A percentile compares a stretch with the other conserved stretches of the same genome.
These are phyloP conservation scores for Colletotrichum filicis DNA, from an alignment of 2,329 filamentous ascomycete genomes.

Conservation along the genomic window DNA sequence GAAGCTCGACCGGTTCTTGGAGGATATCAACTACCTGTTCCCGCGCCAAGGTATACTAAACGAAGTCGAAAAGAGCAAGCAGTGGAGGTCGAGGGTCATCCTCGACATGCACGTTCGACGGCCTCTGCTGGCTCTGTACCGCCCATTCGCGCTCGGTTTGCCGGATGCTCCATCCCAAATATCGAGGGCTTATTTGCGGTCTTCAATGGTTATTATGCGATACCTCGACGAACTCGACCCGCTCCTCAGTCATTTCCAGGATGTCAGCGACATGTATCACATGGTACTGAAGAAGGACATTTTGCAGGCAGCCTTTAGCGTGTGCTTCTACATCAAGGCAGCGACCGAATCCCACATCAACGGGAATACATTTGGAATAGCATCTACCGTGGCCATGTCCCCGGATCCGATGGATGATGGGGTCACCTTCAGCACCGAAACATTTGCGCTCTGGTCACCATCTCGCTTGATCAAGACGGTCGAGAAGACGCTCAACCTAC, in stretches of 20 bases:
- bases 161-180: slow-evolving; percentile 62
- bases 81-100: slow-evolving; percentile 62
- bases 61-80: slow-evolving; percentile 57
- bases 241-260: slow-evolving; percentile 55
- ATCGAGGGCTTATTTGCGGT: slow-evolving; percentile 62
- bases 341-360: slow-evolving; percentile 37
- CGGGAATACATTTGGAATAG: slow-evolving; percentile 26
- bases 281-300: slow-evolving; percentile 65
- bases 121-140: slow-evolving; percentile 63
- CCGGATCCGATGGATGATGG: slow-evolving; percentile 48
- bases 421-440: slow-evolving; percentile 47
- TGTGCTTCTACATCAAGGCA: slow-evolving; percentile 65
- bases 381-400: slow-evolving; percentile 44
- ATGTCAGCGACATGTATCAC: slow-evolving; percentile 63
- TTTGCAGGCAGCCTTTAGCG: slow-evolving; percentile 64
- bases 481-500: slow-evolving; percentile 57
- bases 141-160: slow-evolving; percentile 64
- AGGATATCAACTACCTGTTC: slow-evolving; percentile 65
- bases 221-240: slow-evolving; percentile 66
- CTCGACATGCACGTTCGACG: slow-evolving; percentile 66
- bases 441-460: slow-evolving; percentile 54
- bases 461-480: slow-evolving; percentile 55
- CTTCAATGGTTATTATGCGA: slow-evolving; percentile 65
- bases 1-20: slow-evolving; percentile 64
- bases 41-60: slow-evolving; percentile 56